Conservation (phyloP, 73 alveolate genomes). For the Paramecium caudatum region DNA sequence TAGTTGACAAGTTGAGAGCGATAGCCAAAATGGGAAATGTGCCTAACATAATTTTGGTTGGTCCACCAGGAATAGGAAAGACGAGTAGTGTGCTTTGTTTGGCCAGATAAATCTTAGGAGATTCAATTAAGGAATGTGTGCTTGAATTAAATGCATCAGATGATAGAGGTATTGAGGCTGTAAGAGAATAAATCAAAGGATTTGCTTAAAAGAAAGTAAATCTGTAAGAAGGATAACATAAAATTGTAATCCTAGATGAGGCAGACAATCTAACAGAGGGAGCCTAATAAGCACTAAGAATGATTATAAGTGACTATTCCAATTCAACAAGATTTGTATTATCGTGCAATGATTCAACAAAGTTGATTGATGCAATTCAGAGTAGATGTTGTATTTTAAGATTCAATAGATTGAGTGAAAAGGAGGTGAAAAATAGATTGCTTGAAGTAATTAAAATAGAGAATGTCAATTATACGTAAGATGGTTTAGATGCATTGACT, state of each 20-base stretch:
- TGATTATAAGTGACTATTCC: conserved; percentile 94
- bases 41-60: conserved; percentile 96
- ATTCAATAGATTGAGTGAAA: conserved; percentile 95
- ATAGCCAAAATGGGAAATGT: conserved; percentile 97
- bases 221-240: conserved; percentile 96
- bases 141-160: conserved; percentile 94
- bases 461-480: conserved; percentile 79
- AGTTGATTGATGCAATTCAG: conserved; percentile 99
- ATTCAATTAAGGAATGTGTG: conserved; percentile 90
- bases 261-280: conserved; percentile 99
- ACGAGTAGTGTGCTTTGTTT: conserved; percentile 98
- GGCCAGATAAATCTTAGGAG: conserved; percentile 96
- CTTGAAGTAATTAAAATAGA: conserved; percentile 65
- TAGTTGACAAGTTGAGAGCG: conserved; percentile 93
- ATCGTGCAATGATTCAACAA: conserved; percentile 98
- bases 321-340: conserved; percentile 96
- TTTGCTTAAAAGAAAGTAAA: conserved; percentile 98
- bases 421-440: conserved; percentile 89
- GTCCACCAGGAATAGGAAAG: conserved; percentile 99
- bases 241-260: conserved; percentile 99
- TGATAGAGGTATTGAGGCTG: conserved; percentile 98
- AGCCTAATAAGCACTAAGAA: conserved; percentile 97
- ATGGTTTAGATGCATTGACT: conserved; percentile 95
- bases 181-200: conserved; percentile 98
- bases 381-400: conserved; percentile 98